Evolutionary conservation across 2,329 filamentous ascomycete genomes (phyloP), one percentile per base, ranked within the genome.

Genomic region (Diaporthe longicolla): DNA sequence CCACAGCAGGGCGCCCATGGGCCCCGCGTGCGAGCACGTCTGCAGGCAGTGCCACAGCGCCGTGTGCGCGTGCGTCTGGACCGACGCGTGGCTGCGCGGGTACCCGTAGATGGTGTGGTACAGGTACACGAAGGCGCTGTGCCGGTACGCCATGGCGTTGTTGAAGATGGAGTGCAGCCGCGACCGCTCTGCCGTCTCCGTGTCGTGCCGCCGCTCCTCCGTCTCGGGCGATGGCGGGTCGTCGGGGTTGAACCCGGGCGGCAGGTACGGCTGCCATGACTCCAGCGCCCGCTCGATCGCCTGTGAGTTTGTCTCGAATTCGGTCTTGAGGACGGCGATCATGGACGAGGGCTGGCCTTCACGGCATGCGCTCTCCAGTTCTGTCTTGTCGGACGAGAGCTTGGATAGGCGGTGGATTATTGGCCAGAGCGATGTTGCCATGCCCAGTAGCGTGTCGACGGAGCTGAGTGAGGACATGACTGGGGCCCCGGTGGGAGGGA

Each of bases 1-100:
- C 89, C 90, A 92, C 2, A 93, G 84, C 48, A 93, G 82, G 3
- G 91, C 91, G 1, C 89, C 87, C 88, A 92, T 91, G 0, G 91
- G 91, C 0, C 91, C 90, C 58, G 83, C 83, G 74, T 88, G 87
- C 29, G 82, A 83, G 37, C 90, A 89, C 0, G 89, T 90, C 40
- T 85, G 85, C 8, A 87, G 83, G 77, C 90, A 92, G 75, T 91
- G 88, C 19, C 81, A 79, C 7, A 91, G 83, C 7, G 88, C 85
- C 2, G 84, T 78, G 74, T 86, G 87, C 0, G 86, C 81, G 77
- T 91, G 89, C 21, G 82, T 83, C 79, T 92, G 90, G 15, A 92
- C 89, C 11, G 85, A 82, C 2, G 82, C 76, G 74, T 90, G 85
- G 5, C 79, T 80, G 24, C 89, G 84, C 11, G 85, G 79, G 71